phyloP scores from a whole-genome alignment of 352 stramenopile species.

The Phytophthora agathidicida region DNA sequence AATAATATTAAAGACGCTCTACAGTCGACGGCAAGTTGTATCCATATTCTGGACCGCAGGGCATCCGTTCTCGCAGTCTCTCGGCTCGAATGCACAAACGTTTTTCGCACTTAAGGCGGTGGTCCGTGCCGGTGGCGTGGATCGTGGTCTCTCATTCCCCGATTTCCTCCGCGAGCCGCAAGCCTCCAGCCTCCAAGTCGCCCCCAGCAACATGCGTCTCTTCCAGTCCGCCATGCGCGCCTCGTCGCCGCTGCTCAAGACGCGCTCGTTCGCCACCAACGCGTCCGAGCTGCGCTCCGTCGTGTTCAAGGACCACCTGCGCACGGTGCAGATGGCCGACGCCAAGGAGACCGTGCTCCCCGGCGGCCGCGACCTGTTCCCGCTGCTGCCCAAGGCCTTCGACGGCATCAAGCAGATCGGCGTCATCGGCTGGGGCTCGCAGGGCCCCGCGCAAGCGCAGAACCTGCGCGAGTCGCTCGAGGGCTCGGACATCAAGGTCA shows the following conservation, averaged over 20 bases:
- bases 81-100: not conserved
- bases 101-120: too few relatives aligned
- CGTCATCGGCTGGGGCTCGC: constrained; percentile 98
- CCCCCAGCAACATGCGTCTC: constrained; percentile 54
- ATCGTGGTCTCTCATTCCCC: constrained; percentile 35
- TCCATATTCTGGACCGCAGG: too few relatives aligned
- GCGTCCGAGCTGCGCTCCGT: constrained; percentile 62
- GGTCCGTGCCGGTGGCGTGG: constrained; percentile 4
- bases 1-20: too few relatives aligned
- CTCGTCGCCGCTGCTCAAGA: constrained; percentile 47
- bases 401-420: constrained; percentile 97
- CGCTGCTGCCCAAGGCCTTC: constrained; percentile 95
- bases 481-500: constrained; percentile 71
- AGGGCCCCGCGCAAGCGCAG: constrained; percentile 97
- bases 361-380: constrained; percentile 93
- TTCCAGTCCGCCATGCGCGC: constrained; percentile 61
- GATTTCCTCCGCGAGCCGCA: constrained; percentile 31
- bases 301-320: constrained; percentile 78
- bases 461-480: constrained; percentile 97
- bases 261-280: constrained; percentile 69
- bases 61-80: too few relatives aligned
- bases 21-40: too few relatives aligned
- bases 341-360: constrained; percentile 77
- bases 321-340: constrained; percentile 82
- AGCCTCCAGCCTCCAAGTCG: not conserved